Evolutionary conservation across 2,329 filamentous ascomycete genomes (phyloP).

Genomic region (Raffaelea arxii): DNA sequence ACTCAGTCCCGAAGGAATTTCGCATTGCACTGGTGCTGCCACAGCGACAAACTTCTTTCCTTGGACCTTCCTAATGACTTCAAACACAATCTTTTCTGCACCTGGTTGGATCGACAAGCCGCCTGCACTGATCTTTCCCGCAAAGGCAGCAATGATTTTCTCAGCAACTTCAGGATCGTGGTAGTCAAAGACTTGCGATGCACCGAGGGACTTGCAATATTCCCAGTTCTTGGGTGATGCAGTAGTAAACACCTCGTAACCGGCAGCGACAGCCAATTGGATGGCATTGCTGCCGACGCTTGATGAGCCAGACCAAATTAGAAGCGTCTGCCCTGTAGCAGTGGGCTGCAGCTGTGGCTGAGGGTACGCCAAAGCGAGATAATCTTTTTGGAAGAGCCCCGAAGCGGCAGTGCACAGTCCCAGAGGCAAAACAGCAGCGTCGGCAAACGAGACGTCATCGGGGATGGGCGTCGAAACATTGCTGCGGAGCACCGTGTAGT

Average conservation of each 20-base stretch:
- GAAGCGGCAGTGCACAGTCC: neutral
- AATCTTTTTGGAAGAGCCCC: neutral
- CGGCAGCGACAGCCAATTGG: constrained; percentile 30
- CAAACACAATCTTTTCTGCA: neutral
- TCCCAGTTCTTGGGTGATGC: constrained; percentile 27
- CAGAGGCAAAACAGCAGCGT: neutral
- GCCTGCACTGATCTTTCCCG: neutral
- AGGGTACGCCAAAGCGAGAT: neutral
- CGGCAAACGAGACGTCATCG: neutral
- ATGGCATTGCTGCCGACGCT: constrained; percentile 33
- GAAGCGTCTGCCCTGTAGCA: constrained; percentile 17
- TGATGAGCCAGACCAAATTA: constrained; percentile 39
- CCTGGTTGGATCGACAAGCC: neutral
- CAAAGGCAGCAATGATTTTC: neutral
- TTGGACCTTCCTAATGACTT: neutral
- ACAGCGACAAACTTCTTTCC: neutral
- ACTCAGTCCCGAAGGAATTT: neutral
- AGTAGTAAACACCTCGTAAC: constrained; percentile 31
- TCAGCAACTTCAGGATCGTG: neutral
- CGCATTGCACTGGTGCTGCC: neutral
- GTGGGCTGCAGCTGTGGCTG: neutral
- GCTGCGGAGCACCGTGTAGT: neutral
- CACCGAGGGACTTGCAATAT: constrained; percentile 4
- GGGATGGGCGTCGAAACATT: neutral
- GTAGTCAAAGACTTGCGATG: neutral